Conservation (phyloP, 106 monocot genomes). For the Allium cepa region DNA sequence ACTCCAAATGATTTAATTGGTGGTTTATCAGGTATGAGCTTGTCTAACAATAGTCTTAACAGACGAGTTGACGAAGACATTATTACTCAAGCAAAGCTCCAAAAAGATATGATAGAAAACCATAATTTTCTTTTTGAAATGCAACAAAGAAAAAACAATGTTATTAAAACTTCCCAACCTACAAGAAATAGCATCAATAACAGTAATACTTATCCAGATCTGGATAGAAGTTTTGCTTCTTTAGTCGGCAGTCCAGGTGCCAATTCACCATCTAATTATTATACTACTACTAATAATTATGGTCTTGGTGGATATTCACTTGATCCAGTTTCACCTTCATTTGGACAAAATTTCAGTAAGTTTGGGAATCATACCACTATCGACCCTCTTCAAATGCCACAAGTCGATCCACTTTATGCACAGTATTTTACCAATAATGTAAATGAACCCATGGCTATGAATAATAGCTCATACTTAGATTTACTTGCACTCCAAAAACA, state of each 20-base stretch:
- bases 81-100: conserved; percentile 25
- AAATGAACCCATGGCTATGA: conserved; percentile 15
- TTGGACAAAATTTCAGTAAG: conserved; percentile 21
- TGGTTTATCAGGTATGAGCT: conserved; percentile 56
- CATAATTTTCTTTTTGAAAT: conserved; percentile 28
- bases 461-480: conserved; percentile 40
- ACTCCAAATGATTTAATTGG: conserved; percentile 48
- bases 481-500: conserved; percentile 61
- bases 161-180: background rate
- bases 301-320: conserved; percentile 31
- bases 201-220: conserved; percentile 9
- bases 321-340: conserved; percentile 19
- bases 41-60: conserved; percentile 24
- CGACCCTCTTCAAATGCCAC: conserved; percentile 40
- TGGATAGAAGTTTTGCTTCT: conserved; percentile 14
- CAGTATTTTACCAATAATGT: conserved; percentile 44
- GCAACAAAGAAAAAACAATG: conserved; percentile 27
- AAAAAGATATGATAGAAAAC: conserved; percentile 38
- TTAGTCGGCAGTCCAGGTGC: conserved; percentile 24
- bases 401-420: conserved; percentile 30
- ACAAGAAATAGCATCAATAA: no score
- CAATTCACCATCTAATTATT: conserved; percentile 27
- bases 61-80: conserved; percentile 19
- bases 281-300: conserved; percentile 25
- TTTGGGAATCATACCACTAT: conserved; percentile 14